Base-by-base conservation (phyloP, 208 protist genomes). In the Novymonas esmeraldas region DNA sequence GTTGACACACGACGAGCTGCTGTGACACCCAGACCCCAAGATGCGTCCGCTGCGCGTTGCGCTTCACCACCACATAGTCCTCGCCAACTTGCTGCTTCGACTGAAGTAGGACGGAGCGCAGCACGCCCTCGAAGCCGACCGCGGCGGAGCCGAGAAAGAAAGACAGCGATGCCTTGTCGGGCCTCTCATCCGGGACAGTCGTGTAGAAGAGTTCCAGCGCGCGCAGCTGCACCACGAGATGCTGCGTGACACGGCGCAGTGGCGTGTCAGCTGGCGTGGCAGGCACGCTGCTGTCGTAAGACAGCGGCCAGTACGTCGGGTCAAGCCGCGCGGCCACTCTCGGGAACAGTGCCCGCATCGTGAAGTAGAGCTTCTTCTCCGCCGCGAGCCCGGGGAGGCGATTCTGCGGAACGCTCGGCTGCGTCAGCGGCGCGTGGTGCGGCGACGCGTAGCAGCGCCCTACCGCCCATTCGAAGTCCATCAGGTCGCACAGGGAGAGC, bases 21-120 rank as follows among this genome's bases (percentile, higher is more conserved):
- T 68, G 78, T 18, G 73, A 48, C n/a, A 94, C 42, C 31, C 42
- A 61, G 9, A 82, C 67, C 14, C 70, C 66, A 2, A 83, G 36
- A 36, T 75, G 76, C 6, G 84, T 88, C 18, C 64, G 58, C n/a
- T 73, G 71, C 10, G 81, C 76, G 54, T 89, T 91, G n/a, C 79
- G 59, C 54, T 79, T 85, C 36, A 89, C 64, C 3, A 83, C 64
- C 0, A 94, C n/a, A 28, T 74, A 94, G 26, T 82, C 71, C 41
- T 82, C 73, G 13, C 49, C 33, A 3, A 6, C 24, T 24, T 42
- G 33, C 22, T 65, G 60, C 31, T 76, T 63, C 18, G 85, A 90
- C 22, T 76, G 52, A 18, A 94, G 34, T 16, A 94, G 66, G 22
- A 82, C 75, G 1, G 76, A 87, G 60, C 69, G 61, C 36, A 94